Evolutionary conservation across 2,329 filamentous ascomycete species (phyloP), one percentile per base, ranked within the genome.

Genomic region (Nakataea oryzae): DNA sequence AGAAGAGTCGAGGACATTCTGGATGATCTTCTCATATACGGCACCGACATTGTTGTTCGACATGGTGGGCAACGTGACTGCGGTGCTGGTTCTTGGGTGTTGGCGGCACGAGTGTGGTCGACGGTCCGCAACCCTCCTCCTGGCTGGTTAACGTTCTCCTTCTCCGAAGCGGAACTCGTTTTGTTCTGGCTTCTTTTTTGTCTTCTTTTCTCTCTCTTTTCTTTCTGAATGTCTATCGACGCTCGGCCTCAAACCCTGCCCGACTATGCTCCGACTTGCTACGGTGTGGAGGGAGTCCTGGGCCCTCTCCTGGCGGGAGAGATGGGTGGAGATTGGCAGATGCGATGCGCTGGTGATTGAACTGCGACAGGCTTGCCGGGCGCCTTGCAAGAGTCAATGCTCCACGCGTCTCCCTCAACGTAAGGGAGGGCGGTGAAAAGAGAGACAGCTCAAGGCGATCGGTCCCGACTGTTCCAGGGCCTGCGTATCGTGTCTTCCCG

Each of bases 1-100:
- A 71, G 93, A 97, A 68, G 90, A 89, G 69, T 93, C 88, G 75
- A 97, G 91, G 73, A 99, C 92, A 78, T 95, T 91, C 65, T 88
- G 81, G 72, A 90, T 90, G 74, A 90, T 87, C 70, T 82, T 79
- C 75, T 87, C 81, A 76, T 97, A 99, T 71, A 97, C 88, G 67
- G 79, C 78, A 70, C 95, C 95, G 79, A 86, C 83, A 21, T 77
- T 75, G 58, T 74, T 70, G 73, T 86, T 86, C 63, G 83, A 86
- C 83, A 86, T 86, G 63, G 66, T 78, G 73, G 34, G 58, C 58
- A 27, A 28, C 26, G 41, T n/a, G 21, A 21, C 62, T 54, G 27
- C 2, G 17, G 29, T 59, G 28, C 27, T n/a, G 29, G 55, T 57
- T 6, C 24, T 28, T 60, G 54, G 29, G 3, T 50, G 17, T 47